Conservation (phyloP, 768 basidiomycete genomes). For the Suillus tomentosus region DNA sequence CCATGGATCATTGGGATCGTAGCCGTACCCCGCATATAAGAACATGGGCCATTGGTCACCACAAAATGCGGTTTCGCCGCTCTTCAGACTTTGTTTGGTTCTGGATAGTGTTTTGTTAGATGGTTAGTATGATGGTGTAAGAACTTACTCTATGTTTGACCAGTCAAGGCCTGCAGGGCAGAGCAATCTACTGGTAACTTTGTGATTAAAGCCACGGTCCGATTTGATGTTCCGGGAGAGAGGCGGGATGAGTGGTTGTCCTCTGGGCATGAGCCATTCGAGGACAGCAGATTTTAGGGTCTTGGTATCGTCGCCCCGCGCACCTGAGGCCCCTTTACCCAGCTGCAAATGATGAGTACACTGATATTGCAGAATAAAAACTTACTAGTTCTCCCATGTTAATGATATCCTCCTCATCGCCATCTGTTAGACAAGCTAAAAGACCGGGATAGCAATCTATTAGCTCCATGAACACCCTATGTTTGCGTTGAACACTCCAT, state of each 20-base stretch:
- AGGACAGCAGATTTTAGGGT: conserved; percentile 21
- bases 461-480: not conserved
- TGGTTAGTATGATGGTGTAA: not conserved
- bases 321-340: conserved; percentile 23
- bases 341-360: not conserved
- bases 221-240: conserved; percentile 15
- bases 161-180: conserved; percentile 32
- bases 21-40: not conserved
- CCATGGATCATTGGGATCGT: conserved; percentile 20
- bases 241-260: conserved; percentile 19
- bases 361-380: not conserved
- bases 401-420: not conserved
- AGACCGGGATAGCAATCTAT: not conserved
- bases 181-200: conserved; percentile 25
- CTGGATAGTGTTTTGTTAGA: not conserved
- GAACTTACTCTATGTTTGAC: conserved; percentile 20
- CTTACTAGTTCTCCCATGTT: not conserved
- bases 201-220: conserved; percentile 26
- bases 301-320: conserved; percentile 26
- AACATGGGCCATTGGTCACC: not conserved
- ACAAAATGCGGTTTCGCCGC: not conserved
- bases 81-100: not conserved
- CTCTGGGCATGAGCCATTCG: conserved; percentile 23
- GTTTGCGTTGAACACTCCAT: conserved; percentile 1
- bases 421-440: not conserved